These are phyloP conservation scores for Alternaria triticimaculans DNA, from an alignment of 2,329 filamentous ascomycete species.

Conservation along the genomic window DNA sequence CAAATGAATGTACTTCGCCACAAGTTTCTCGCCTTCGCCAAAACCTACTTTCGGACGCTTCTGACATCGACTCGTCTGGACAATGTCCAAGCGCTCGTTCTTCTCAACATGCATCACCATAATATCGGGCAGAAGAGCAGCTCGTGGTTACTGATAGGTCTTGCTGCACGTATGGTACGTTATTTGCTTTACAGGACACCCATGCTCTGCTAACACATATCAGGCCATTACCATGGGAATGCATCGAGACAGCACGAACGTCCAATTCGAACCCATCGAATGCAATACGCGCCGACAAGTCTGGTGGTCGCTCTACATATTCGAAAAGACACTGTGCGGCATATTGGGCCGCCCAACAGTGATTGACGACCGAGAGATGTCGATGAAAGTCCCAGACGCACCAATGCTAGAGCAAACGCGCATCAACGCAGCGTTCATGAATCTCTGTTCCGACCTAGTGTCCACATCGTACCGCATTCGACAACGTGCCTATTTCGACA, in stretches of 20 bases:
- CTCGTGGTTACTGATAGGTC: slow-evolving; percentile 51
- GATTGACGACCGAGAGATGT: slow-evolving; percentile 35
- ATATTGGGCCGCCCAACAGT: slow-evolving; percentile 34
- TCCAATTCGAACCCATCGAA: slow-evolving; percentile 46
- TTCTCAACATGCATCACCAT: slow-evolving; percentile 53
- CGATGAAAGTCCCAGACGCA: slow-evolving; percentile 28
- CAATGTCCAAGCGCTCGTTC: slow-evolving; percentile 53
- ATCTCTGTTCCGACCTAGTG: slow-evolving; percentile 13
- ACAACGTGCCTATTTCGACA: slow-evolving; percentile 32
- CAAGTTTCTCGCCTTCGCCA: slow-evolving; percentile 39
- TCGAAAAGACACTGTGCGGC: slow-evolving; percentile 35
- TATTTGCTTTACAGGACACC: background rate
- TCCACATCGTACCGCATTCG: slow-evolving; percentile 29
- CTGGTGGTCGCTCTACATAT: slow-evolving; percentile 37
- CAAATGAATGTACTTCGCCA: slow-evolving; percentile 25
- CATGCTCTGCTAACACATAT: background rate
- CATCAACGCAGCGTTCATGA: slow-evolving; percentile 24
- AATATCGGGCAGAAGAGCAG: slow-evolving; percentile 52
- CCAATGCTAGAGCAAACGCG: slow-evolving; percentile 24
- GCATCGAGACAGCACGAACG: slow-evolving; percentile 52
- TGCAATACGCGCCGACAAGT: slow-evolving; percentile 33
- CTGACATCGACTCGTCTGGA: slow-evolving; percentile 48
- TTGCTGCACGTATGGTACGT: slow-evolving; percentile 49
- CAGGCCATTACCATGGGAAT: slow-evolving; percentile 53
- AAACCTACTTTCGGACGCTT: slow-evolving; percentile 46